Base-by-base conservation (phyloP, 176 grass and related monocot genomes). In the Aechmea fasciata region DNA sequence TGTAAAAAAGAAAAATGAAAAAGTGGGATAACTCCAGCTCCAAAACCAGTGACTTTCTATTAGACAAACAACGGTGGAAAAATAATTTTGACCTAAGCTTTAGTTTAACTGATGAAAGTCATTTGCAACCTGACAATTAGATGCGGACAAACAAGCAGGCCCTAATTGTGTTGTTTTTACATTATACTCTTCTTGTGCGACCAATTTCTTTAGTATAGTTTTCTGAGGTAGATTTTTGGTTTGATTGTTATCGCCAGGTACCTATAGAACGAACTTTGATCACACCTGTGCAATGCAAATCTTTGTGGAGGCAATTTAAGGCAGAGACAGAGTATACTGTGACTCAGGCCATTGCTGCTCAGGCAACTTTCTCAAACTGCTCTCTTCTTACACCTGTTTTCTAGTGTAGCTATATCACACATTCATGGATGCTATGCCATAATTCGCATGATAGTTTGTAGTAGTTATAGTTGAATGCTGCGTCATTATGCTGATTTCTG, bases 281-380 rank as follows among this genome's bases (percentile, higher is more conserved):
- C 48, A 90, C 91, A 52, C 91, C 91, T 52, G 91, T 96, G 14
- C 91, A 90, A 71, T 96, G 91, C 48, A 96, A 96, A 71, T 87
- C 85, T 83, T 73, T 96, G 53, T 96, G 91, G 91, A 90, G 91
- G 29, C 91, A 96, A 81, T 96, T 96, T 71, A 96, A 96, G 57
- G 76, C 91, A 49, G 91, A 96, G 80, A 96, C 91, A 7, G 91
- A 96, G 78, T 96, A 90, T 75, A 90, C 91, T 25, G 87, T 96
- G 50, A 96, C 91, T 49, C 91, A 96, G 73, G 91, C 91, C 48
- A 90, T 96, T 73, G 79, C 91, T 75, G 91, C 91, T 73, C 91
- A 96, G 91, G 91, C 83, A 87, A 77, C 41, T 63, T 28, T 50
- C 49, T 11, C 14, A 49, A 47, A 12, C 57, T 55, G 11, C 41